These are phyloP conservation scores for Hericium erinaceus DNA, from an alignment of 768 basidiomycete species.

Conservation along the genomic window DNA sequence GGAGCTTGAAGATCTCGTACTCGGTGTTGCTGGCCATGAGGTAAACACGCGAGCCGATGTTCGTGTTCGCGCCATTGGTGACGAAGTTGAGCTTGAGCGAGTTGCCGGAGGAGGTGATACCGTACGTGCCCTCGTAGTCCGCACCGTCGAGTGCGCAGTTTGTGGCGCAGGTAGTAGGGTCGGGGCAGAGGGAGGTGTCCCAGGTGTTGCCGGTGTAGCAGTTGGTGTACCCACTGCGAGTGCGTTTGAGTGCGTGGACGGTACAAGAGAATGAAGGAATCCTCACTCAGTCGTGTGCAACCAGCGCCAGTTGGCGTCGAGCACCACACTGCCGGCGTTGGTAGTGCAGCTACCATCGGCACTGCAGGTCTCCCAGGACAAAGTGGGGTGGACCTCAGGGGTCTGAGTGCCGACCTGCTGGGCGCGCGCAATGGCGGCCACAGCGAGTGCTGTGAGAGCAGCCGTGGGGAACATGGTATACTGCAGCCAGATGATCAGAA, in stretches of 20 bases:
- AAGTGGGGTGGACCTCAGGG: slow-evolving; percentile 18
- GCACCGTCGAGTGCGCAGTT: slow-evolving; percentile 23
- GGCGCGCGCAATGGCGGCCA: slow-evolving; percentile 14
- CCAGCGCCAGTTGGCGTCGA: slow-evolving; percentile 19
- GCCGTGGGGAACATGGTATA: not conserved
- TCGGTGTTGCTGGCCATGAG: slow-evolving; percentile 34
- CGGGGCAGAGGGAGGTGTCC: slow-evolving; percentile 19
- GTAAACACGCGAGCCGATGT: slow-evolving; percentile 36
- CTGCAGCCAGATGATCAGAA: not conserved
- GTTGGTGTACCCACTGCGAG: slow-evolving; percentile 16
- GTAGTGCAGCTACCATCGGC: slow-evolving; percentile 8
- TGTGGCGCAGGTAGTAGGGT: slow-evolving; percentile 14
- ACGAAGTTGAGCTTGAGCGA: slow-evolving; percentile 25
- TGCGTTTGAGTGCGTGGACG: not conserved
- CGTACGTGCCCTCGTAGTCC: slow-evolving; percentile 19
- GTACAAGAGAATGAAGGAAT: not conserved
- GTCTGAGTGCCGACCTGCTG: slow-evolving; percentile 19
- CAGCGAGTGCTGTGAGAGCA: slow-evolving; percentile 10
- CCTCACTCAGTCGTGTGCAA: slow-evolving; percentile 9
- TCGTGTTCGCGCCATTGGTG: slow-evolving; percentile 17
- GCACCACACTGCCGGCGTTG: slow-evolving; percentile 7
- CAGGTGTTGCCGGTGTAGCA: slow-evolving; percentile 24
- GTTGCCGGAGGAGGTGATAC: slow-evolving; percentile 17
- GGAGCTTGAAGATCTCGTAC: slow-evolving; percentile 43
- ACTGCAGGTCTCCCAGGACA: slow-evolving; percentile 17